phyloP scores from a whole-genome alignment of 306 rosid species.

The Datisca glomerata region DNA sequence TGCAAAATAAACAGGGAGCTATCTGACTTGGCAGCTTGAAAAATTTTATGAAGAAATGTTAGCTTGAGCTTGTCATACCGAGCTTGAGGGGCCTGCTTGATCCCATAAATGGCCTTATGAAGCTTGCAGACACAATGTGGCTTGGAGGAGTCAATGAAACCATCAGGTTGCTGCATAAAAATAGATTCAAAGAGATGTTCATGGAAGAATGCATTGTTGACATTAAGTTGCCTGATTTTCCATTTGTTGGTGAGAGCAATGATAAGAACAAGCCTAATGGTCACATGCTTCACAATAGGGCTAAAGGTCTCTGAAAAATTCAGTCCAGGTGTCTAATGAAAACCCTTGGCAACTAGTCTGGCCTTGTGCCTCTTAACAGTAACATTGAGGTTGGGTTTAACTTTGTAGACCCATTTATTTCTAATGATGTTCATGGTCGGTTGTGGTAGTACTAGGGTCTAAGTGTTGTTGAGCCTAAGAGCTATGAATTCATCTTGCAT shows the following conservation, averaged over 20 bases:
- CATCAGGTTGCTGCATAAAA: background rate
- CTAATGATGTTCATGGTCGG: too few relatives aligned
- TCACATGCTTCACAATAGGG: background rate
- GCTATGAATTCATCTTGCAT: too few relatives aligned
- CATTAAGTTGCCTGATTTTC: background rate
- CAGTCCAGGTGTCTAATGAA: too few relatives aligned
- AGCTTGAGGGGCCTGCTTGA: background rate
- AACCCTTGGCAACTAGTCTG: background rate
- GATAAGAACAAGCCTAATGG: background rate
- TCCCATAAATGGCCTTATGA: background rate
- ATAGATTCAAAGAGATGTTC: background rate
- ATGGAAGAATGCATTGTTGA: background rate
- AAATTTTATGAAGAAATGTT: background rate
- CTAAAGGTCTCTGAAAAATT: too few relatives aligned
- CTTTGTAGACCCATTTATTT: too few relatives aligned
- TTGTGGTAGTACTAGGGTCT: too few relatives aligned
- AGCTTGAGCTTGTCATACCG: background rate
- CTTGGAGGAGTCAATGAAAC: background rate
- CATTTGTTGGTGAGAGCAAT: background rate
- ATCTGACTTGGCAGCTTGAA: background rate
- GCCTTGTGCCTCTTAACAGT: background rate
- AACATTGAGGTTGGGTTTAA: too few relatives aligned
- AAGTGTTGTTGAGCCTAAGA: too few relatives aligned
- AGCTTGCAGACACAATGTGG: background rate
- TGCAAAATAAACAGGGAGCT: background rate